Evolutionary conservation across 2,329 filamentous ascomycete genomes (phyloP), one percentile per base, ranked within the genome.

Genomic region (Gaeumannomyces tritici): DNA sequence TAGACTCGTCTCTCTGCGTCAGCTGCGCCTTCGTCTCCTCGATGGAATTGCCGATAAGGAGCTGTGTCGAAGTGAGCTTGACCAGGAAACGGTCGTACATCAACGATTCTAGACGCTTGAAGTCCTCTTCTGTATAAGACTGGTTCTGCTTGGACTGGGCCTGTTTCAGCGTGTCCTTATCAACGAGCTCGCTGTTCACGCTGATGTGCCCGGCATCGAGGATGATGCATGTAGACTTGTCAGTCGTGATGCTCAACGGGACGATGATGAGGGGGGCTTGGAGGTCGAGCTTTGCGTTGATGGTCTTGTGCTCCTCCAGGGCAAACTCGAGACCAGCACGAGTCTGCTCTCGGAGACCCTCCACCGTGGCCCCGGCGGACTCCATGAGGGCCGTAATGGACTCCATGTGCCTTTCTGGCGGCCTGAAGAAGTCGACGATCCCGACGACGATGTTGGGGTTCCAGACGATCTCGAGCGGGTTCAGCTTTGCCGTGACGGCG

Each of bases 41-140:
- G 59, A 99, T 91, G 0, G 93, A 96, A 0, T 93, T 92, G 0
- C 95, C 95, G 65, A 99, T 96, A 57, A 99, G 82, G 24, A 99
- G 87, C 74, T 99, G 95, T 0, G 95, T 99, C 0, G 93, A 96
- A 26, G 96, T 89, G 31, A 99, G 80, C 71, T 96, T 96, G 68
- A 99, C 84, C 55, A 91, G 80, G 73, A 99, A 99, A 62, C 92
- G 95, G 80, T 99, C 95, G 71, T 99, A 99, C 89, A 99, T 96
- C 68, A 96, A 81, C 21, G 89, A 90, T 73, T 98, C 92, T 4
- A 99, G 84, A 57, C 88, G 85, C 73, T 89, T 88, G 73, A 91
- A 91, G 71, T 99, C 96, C 64, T 93, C 88, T 18, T 96, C 91
- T 8, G 88, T 95, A 71, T 96, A 97, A 29, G 89, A 80, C 63